Conservation (phyloP, 768 basidiomycete genomes). For the Pholiota conissans region DNA sequence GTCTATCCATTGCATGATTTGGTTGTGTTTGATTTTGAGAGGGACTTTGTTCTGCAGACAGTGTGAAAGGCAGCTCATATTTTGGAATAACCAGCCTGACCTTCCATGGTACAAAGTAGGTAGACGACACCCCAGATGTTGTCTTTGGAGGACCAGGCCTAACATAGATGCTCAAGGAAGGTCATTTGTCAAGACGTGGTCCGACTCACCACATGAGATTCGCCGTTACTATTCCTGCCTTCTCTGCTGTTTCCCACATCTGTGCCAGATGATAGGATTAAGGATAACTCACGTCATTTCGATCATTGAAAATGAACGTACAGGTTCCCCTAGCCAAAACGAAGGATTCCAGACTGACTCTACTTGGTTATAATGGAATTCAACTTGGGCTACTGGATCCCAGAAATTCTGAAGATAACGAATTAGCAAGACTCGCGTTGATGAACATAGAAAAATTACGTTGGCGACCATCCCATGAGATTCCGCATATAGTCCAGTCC, state of each 20-base stretch:
- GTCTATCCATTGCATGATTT: conserved; percentile 83
- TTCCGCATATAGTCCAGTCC: conserved; percentile 89
- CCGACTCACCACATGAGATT: conserved; percentile 87
- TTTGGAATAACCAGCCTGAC: conserved; percentile 29
- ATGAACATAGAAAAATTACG: conserved; percentile 43
- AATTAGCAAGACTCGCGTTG: not conserved
- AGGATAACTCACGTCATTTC: no score
- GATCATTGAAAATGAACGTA: conserved; percentile 29
- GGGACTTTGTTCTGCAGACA: conserved; percentile 55
- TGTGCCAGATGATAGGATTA: no score
- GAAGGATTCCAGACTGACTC: conserved; percentile 61
- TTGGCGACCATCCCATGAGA: conserved; percentile 92
- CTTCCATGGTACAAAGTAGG: conserved; percentile 80
- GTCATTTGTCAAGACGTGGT: not conserved
- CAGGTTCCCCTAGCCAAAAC: conserved; percentile 94
- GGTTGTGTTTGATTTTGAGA: conserved; percentile 67
- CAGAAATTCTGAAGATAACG: conserved; percentile 73
- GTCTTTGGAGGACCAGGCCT: conserved; percentile 88
- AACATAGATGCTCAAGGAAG: not conserved
- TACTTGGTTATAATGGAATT: conserved; percentile 72
- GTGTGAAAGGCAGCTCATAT: not conserved
- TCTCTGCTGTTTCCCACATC: conserved; percentile 91
- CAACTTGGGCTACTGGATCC: conserved; percentile 62
- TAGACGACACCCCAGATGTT: conserved; percentile 59
- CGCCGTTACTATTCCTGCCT: conserved; percentile 71